Evolutionary conservation across 768 basidiomycete genomes (phyloP).

Genomic region (Coprinopsis marcescibilis): DNA sequence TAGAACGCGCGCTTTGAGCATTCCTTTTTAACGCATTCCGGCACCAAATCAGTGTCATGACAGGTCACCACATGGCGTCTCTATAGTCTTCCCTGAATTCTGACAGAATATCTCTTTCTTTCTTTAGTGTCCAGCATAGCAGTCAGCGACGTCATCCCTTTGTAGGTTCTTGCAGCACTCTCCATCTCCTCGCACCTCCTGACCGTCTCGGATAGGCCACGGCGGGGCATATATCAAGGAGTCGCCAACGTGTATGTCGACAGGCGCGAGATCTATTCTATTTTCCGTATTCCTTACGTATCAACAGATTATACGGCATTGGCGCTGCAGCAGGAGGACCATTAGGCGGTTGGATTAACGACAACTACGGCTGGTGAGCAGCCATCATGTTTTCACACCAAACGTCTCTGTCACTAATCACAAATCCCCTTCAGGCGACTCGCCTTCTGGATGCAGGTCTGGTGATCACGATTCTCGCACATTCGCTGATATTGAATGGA

Average conservation of each 20-base stretch:
- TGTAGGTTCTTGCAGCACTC: constrained; percentile 44
- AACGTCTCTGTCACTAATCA: constrained; percentile 15
- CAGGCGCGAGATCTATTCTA: constrained; percentile 1
- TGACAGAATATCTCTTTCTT: constrained; percentile 9
- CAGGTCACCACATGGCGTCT: constrained; percentile 8
- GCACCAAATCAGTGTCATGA: constrained; percentile 16
- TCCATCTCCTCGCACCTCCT: constrained; percentile 1
- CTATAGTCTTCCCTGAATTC: background rate
- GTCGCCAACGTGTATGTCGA: constrained; percentile 74
- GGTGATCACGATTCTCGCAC: constrained; percentile 8
- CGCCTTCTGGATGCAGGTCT: constrained; percentile 79
- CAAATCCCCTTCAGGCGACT: constrained; percentile 59
- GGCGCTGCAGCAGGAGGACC: constrained; percentile 81
- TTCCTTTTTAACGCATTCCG: constrained; percentile 16
- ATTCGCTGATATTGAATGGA: constrained; percentile 6
- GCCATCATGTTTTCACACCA: constrained; percentile 6
- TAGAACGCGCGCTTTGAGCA: background rate
- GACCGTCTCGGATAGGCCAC: constrained; percentile 45
- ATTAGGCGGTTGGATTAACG: constrained; percentile 80
- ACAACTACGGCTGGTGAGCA: constrained; percentile 76
- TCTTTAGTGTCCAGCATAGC: constrained; percentile 71
- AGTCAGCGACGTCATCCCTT: constrained; percentile 82
- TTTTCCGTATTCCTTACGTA: background rate
- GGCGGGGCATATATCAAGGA: constrained; percentile 88
- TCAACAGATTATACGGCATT: constrained; percentile 67